Evolutionary conservation across 108 stramenopile species (phyloP).

Genomic region (Skeletonema grethae): DNA sequence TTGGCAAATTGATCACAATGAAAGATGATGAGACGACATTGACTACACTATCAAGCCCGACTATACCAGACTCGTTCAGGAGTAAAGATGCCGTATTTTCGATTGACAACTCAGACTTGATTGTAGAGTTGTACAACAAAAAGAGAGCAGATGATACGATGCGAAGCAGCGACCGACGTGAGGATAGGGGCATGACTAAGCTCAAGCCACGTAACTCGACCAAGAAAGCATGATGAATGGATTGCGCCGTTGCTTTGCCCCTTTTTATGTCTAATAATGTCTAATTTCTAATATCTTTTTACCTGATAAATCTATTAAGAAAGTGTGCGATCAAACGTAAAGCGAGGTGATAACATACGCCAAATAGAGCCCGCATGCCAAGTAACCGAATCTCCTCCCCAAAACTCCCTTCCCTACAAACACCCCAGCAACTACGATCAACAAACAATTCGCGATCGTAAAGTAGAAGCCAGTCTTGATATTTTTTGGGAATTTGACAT

Average conservation of each 20-base stretch:
- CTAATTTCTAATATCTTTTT: too few relatives aligned
- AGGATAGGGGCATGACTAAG: neutral
- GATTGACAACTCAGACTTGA: neutral
- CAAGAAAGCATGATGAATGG: neutral
- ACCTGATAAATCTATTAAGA: neutral
- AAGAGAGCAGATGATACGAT: neutral
- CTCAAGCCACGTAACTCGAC: neutral
- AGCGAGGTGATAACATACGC: conserved; percentile 42
- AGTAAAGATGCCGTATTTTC: neutral
- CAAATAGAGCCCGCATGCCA: conserved; percentile 41
- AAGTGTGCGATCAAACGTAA: conserved; percentile 8
- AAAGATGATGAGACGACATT: neutral
- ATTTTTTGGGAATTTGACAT: conserved; percentile 36
- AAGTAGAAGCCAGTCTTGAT: conserved; percentile 48
- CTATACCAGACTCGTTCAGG: neutral
- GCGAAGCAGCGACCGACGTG: neutral
- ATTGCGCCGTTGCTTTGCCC: too few relatives aligned
- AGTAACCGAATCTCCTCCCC: conserved; percentile 40
- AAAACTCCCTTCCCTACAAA: conserved; percentile 48
- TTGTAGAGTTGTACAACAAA: conserved; percentile 5
- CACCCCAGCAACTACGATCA: conserved; percentile 36
- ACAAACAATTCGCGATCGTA: conserved; percentile 40
- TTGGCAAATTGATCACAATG: neutral
- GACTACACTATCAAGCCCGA: neutral
- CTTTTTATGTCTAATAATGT: neutral